A percentile compares a stretch with the other conserved stretches of the same genome.
These are phyloP conservation scores for Karstenula rhodostoma DNA, from an alignment of 2,329 filamentous ascomycete genomes.

Conservation along the genomic window DNA sequence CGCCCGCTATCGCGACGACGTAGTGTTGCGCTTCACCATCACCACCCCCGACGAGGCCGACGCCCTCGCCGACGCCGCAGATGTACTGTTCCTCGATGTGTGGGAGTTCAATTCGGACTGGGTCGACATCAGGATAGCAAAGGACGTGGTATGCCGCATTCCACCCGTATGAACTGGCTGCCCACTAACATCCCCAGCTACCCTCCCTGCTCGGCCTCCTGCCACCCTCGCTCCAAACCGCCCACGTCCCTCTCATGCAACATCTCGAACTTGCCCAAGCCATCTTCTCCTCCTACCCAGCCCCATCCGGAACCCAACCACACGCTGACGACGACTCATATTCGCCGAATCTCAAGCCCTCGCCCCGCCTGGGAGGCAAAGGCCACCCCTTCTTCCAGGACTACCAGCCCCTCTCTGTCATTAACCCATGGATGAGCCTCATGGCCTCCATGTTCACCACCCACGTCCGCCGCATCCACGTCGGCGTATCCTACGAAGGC, in stretches of 20 bases:
- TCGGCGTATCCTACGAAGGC: slow-evolving; percentile 89
- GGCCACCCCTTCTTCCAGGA: slow-evolving; percentile 80
- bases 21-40: slow-evolving; percentile 90
- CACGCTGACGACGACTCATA: slow-evolving; percentile 36
- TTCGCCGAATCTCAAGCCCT: slow-evolving; percentile 36
- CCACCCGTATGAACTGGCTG: not conserved
- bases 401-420: slow-evolving; percentile 87
- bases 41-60: slow-evolving; percentile 72
- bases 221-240: slow-evolving; percentile 73
- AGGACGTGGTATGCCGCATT: slow-evolving; percentile 70
- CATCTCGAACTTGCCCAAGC: slow-evolving; percentile 74
- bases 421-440: slow-evolving; percentile 90
- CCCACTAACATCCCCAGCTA: slow-evolving; percentile 53
- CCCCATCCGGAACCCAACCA: slow-evolving; percentile 44
- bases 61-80: slow-evolving; percentile 75
- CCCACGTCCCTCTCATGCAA: slow-evolving; percentile 79
- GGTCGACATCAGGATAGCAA: slow-evolving; percentile 82
- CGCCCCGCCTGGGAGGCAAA: slow-evolving; percentile 57
- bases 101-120: slow-evolving; percentile 86
- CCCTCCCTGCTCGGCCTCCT: slow-evolving; percentile 80
- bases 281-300: slow-evolving; percentile 78
- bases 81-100: slow-evolving; percentile 83
- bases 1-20: slow-evolving; percentile 74
- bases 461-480: slow-evolving; percentile 74
- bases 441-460: slow-evolving; percentile 89